Evolutionary conservation across 176 grass and related monocot genomes (phyloP), one percentile per base, ranked within the genome.

Genomic region (Aegilops bicornis): DNA sequence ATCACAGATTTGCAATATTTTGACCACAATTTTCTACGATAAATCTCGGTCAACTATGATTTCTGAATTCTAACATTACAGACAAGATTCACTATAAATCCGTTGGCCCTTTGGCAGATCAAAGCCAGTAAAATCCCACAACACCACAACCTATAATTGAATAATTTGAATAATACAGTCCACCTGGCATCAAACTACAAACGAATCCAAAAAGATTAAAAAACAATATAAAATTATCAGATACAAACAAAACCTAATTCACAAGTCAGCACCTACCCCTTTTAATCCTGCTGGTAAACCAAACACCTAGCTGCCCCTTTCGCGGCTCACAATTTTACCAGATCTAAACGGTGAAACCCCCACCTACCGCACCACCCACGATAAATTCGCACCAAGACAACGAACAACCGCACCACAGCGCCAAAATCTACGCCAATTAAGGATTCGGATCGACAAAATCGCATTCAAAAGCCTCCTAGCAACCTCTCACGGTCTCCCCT

Each of bases 231-330:
- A 83, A 78, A 72, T 76, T 66, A 11, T 52, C 76, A 68, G 29
- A 85, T 77, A 91, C 62, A 60, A 54, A 88, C 69, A 91, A 91
- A 88, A 59, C 52, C 22, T 82, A 85, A 82, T 61, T 71, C 32
- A 76, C 27, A 87, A 77, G 86, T 88, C 82, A 91, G 74, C 69
- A 79, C 54, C 45, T 24, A 33, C 52, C 61, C 24, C 23, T 50
- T 60, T 31, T 73, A 88, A 81, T 42, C 27, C 25, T 56, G 80
- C 86, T 31, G 85, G 72, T 39, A 36, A 83, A 79, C 58, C n/a
- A 70, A 16, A 87, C 68, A 73, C 81, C 88, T 66, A 84, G 31
- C 76, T 62, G 11, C 43, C 61, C 70, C 64, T 12, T 76, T 35
- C 15, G 32, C 33, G 7, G 2, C 3, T n/a, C n/a, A 52, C 14